These are phyloP conservation scores for Trichoderma gracile DNA, from an alignment of 2,329 filamentous ascomycete species.

Conservation along the genomic window DNA sequence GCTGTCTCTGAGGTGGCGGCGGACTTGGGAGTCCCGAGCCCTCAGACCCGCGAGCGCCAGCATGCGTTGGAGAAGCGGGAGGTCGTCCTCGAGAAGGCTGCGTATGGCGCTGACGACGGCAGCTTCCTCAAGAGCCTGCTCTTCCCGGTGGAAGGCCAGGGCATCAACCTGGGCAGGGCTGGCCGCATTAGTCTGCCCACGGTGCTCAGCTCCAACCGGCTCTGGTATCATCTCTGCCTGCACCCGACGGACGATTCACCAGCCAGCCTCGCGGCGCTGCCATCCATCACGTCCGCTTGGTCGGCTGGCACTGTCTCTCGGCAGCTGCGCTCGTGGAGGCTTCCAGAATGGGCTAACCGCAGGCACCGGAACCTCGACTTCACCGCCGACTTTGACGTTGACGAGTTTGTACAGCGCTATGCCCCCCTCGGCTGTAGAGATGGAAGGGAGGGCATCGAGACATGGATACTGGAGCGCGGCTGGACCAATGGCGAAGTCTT, in stretches of 20 bases:
- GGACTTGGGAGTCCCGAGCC: constrained; percentile 74
- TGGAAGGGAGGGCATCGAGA: constrained; percentile 89
- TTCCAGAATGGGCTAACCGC: constrained; percentile 95
- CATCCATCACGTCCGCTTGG: constrained; percentile 79
- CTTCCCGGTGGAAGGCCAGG: constrained; percentile 74
- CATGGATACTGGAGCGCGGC: constrained; percentile 88
- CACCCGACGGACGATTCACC: constrained; percentile 90
- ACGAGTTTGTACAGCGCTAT: constrained; percentile 88
- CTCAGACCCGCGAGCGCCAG: constrained; percentile 70
- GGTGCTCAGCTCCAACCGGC: constrained; percentile 77
- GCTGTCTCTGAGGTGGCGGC: constrained; percentile 75
- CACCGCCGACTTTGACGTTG: constrained; percentile 92
- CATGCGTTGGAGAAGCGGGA: constrained; percentile 80
- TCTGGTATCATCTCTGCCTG: constrained; percentile 91
- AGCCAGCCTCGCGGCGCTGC: constrained; percentile 68
- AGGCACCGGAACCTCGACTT: constrained; percentile 90
- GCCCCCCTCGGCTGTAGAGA: constrained; percentile 81
- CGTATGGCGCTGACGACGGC: constrained; percentile 75
- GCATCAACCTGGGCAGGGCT: constrained; percentile 75
- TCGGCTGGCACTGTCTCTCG: constrained; percentile 90
- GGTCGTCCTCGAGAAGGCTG: constrained; percentile 81
- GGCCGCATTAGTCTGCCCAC: constrained; percentile 77
- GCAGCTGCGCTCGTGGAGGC: constrained; percentile 87
- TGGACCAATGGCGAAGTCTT: constrained; percentile 99
- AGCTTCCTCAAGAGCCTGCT: constrained; percentile 80